A percentile compares a stretch with the other conserved stretches of the same genome.
Evolutionary conservation across 2,329 filamentous ascomycete species (phyloP).

Genomic region (Calonectria multiphialidica): DNA sequence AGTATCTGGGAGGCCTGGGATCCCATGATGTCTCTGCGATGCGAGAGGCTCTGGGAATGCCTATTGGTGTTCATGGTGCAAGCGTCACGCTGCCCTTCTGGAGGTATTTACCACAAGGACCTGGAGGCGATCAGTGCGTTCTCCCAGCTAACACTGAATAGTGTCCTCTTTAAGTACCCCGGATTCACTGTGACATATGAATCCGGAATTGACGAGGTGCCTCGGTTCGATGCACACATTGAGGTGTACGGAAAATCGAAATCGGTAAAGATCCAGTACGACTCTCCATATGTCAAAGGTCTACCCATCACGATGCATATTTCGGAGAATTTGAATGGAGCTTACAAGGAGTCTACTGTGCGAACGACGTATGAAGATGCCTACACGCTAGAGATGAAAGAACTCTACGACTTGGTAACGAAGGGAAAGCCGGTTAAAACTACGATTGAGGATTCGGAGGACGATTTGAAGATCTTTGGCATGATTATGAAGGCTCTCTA

Average conservation of each 20-base stretch:
- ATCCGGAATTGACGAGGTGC: constrained; percentile 65
- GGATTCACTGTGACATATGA: constrained; percentile 69
- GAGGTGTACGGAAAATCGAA: constrained; percentile 66
- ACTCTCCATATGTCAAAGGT: constrained; percentile 70
- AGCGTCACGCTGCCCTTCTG: constrained; percentile 44
- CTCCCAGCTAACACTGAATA: constrained; percentile 39
- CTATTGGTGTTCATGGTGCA: constrained; percentile 31
- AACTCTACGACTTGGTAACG: constrained; percentile 46
- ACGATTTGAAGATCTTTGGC: constrained; percentile 47
- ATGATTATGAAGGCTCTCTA: constrained; percentile 43
- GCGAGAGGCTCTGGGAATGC: constrained; percentile 38
- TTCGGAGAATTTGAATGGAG: constrained; percentile 54
- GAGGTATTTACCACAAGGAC: neutral
- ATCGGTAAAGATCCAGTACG: constrained; percentile 65
- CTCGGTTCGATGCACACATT: constrained; percentile 64
- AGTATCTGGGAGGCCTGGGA: constrained; percentile 14
- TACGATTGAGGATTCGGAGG: constrained; percentile 40
- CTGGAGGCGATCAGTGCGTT: neutral
- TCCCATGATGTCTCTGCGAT: constrained; percentile 35
- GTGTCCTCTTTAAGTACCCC: constrained; percentile 58
- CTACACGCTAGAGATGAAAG: constrained; percentile 52
- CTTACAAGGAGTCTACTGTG: constrained; percentile 53
- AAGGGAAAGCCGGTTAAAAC: constrained; percentile 43
- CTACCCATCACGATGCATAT: constrained; percentile 63
- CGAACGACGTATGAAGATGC: constrained; percentile 59